phyloP scores from a whole-genome alignment of 2,329 filamentous ascomycete genomes.

The Penicillium concentricum region DNA sequence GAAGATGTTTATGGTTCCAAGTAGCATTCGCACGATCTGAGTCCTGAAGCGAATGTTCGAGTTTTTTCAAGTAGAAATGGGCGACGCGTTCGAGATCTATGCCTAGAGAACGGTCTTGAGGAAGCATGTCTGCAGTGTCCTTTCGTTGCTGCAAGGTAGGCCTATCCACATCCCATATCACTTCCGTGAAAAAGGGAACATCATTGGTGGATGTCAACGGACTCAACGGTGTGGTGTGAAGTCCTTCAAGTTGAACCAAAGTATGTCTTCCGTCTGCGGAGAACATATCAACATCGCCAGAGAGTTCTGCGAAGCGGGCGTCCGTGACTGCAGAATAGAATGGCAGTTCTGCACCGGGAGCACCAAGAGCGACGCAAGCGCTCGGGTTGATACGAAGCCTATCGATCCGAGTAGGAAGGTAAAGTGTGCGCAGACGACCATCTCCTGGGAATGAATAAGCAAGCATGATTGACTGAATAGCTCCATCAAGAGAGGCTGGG shows the following conservation, averaged over 20 bases:
- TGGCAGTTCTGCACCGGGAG: slow-evolving; percentile 9
- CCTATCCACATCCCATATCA: slow-evolving; percentile 19
- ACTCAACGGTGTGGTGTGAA: slow-evolving; percentile 21
- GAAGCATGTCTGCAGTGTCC: background rate
- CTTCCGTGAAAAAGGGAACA: slow-evolving; percentile 21
- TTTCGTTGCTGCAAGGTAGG: background rate
- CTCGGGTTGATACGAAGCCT: slow-evolving; percentile 18
- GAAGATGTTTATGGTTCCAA: slow-evolving; percentile 13
- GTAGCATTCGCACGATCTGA: background rate
- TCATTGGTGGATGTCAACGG: slow-evolving; percentile 16
- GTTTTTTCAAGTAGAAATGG: slow-evolving; percentile 18
- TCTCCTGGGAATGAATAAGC: slow-evolving; percentile 24
- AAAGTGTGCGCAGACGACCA: slow-evolving; percentile 18
- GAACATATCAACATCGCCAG: slow-evolving; percentile 27
- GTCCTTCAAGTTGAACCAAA: slow-evolving; percentile 21
- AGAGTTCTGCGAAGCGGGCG: slow-evolving; percentile 15
- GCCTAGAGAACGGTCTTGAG: background rate
- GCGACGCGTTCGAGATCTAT: slow-evolving; percentile 20
- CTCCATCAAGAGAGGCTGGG: slow-evolving; percentile 16
- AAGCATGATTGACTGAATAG: slow-evolving; percentile 24
- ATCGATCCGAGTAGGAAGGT: slow-evolving; percentile 23
- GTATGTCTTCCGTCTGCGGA: slow-evolving; percentile 14
- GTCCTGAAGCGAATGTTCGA: background rate
- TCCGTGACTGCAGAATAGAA: slow-evolving; percentile 21
- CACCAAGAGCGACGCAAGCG: slow-evolving; percentile 1